These are phyloP conservation scores for Mortierella sp. DNA, from an alignment of 371 early-diverging fungal genomes.

Conservation along the genomic window DNA sequence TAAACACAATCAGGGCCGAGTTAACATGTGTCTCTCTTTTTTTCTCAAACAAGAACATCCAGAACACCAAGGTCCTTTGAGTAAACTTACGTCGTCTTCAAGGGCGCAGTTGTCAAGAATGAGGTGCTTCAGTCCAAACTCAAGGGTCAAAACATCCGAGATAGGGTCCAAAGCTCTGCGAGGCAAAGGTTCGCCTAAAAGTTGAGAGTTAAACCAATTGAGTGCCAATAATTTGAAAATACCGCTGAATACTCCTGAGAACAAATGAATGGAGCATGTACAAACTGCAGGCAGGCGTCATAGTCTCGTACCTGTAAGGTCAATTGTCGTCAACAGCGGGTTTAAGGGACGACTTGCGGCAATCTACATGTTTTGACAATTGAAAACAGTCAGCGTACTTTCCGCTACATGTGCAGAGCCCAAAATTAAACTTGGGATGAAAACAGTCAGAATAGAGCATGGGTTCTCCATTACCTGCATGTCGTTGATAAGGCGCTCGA, in stretches of 20 bases:
- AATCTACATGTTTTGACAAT: slow-evolving; percentile 9
- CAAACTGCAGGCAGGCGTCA: background rate
- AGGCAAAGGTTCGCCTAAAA: slow-evolving; percentile 50
- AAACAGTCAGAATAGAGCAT: background rate
- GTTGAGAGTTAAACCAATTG: background rate
- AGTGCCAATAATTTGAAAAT: background rate
- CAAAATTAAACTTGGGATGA: slow-evolving; percentile 3
- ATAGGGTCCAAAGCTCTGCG: slow-evolving; percentile 67
- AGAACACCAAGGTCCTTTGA: background rate
- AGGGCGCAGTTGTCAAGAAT: slow-evolving; percentile 69
- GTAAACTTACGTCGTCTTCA: slow-evolving; percentile 71
- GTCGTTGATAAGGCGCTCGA: slow-evolving; percentile 62
- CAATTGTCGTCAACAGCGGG: slow-evolving; percentile 60
- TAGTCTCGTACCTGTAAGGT: slow-evolving; percentile 63
- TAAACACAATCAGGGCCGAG: background rate
- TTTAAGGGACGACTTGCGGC: slow-evolving; percentile 40
- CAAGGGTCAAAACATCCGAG: slow-evolving; percentile 71
- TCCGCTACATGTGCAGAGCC: background rate
- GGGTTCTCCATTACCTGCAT: slow-evolving; percentile 57
- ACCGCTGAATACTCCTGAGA: background rate
- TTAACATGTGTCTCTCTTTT: background rate
- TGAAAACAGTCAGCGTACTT: background rate
- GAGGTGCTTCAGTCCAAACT: slow-evolving; percentile 68
- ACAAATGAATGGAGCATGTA: slow-evolving; percentile 2
- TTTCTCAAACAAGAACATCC: background rate